A percentile compares a stretch with the other conserved stretches of the same genome.
Conservation (phyloP, 2,329 filamentous ascomycete species). For the Trichoderma harzianum region DNA sequence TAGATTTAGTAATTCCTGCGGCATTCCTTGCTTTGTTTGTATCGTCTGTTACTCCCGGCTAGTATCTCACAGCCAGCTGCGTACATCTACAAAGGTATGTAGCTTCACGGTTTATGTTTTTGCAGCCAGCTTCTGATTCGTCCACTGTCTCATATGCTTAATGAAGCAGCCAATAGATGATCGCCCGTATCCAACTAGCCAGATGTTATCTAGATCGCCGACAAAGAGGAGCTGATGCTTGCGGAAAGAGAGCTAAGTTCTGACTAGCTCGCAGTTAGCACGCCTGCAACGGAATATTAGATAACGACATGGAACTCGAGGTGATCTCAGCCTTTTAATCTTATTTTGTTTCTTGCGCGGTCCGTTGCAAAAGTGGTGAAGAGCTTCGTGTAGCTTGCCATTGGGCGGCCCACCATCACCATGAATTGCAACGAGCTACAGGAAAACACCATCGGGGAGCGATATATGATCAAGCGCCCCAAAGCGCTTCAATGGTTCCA, state of each 20-base stretch:
- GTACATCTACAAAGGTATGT: too few relatives aligned
- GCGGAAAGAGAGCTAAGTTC: neutral
- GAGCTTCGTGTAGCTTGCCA: neutral
- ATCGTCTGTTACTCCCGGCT: neutral
- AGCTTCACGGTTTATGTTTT: neutral
- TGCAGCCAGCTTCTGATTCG: neutral
- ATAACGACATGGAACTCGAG: neutral
- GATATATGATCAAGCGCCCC: slow-evolving; percentile 36
- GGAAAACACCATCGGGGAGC: slow-evolving; percentile 28
- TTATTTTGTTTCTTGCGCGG: neutral
- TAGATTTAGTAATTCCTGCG: neutral
- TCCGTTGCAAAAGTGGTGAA: neutral
- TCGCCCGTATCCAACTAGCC: neutral
- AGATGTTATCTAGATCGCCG: neutral
- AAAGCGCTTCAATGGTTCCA: slow-evolving; percentile 46
- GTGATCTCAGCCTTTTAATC: neutral
- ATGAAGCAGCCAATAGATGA: neutral
- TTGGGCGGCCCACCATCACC: neutral
- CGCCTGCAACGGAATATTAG: neutral
- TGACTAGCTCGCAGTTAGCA: neutral
- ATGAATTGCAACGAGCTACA: slow-evolving; percentile 41
- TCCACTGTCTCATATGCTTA: neutral
- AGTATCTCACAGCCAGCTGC: neutral
- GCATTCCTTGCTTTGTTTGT: neutral
- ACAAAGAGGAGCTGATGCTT: neutral